Percentiles rank a stretch among this genome's conserved stretches.
These are phyloP conservation scores for Telopea speciosissima DNA, from an alignment of 177 flowering plant species.

Conservation along the genomic window DNA sequence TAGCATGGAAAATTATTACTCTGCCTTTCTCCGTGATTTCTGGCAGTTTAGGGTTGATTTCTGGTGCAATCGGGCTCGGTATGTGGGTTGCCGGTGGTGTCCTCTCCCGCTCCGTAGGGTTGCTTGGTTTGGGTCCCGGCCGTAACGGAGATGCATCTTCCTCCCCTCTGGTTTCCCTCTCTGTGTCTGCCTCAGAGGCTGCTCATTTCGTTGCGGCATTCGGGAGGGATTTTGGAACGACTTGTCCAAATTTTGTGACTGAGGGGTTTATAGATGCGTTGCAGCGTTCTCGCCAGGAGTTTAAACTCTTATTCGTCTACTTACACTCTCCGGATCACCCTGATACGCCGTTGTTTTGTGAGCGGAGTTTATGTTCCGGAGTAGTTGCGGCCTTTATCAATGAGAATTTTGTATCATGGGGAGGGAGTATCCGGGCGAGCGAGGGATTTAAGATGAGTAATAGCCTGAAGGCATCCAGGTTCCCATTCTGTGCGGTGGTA, in stretches of 20 bases:
- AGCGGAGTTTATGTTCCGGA: constrained; percentile 63
- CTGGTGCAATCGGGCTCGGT: constrained; percentile 88
- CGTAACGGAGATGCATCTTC: constrained; percentile 31
- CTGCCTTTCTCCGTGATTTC: constrained; percentile 76
- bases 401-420: constrained; percentile 93
- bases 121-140: constrained; percentile 44
- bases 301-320: constrained; percentile 80
- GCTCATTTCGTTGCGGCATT: constrained; percentile 51
- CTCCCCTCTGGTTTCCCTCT: constrained; percentile 41
- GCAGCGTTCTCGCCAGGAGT: constrained; percentile 64
- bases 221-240: constrained; percentile 68
- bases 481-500: constrained; percentile 87
- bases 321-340: constrained; percentile 96
- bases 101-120: constrained; percentile 54
- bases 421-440: constrained; percentile 81
- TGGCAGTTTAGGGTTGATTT: constrained; percentile 74
- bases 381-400: constrained; percentile 60
- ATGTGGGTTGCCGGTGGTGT: constrained; percentile 87
- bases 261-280: constrained; percentile 91
- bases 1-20: constrained; percentile 78
- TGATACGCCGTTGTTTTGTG: constrained; percentile 74
- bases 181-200: constrained; percentile 66
- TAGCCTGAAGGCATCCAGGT: constrained; percentile 89
- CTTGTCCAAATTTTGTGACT: constrained; percentile 60
- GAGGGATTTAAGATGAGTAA: constrained; percentile 99